Conservation (phyloP, 495 filamentous ascomycete genomes). For the Diplogelasinospora grovesii region DNA sequence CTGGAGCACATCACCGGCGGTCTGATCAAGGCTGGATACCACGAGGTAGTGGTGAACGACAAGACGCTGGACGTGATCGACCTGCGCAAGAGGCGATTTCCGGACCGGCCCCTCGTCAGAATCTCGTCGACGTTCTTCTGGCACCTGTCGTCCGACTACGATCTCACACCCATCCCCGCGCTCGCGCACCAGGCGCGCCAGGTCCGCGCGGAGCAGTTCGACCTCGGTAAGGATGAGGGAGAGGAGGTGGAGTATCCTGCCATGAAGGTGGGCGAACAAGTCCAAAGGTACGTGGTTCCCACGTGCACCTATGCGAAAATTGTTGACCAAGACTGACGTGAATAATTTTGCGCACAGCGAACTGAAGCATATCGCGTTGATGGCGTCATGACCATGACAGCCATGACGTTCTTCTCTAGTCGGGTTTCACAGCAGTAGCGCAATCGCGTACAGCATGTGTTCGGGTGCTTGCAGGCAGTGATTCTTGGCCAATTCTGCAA, state of each 20-base stretch:
- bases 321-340: too few relatives aligned
- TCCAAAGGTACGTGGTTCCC: conserved; percentile 32
- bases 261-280: conserved; percentile 44
- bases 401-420: too few relatives aligned
- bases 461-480: too few relatives aligned
- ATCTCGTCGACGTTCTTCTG: conserved; percentile 48
- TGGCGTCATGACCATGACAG: too few relatives aligned
- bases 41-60: conserved; percentile 48
- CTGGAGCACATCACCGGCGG: conserved; percentile 47
- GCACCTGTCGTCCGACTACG: conserved; percentile 42
- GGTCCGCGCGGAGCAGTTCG: conserved; percentile 34
- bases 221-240: conserved; percentile 40
- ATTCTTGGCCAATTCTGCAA: too few relatives aligned
- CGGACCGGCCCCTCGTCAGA: conserved; percentile 38
- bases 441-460: too few relatives aligned
- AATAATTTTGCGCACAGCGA: conserved; percentile 16
- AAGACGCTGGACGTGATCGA: conserved; percentile 32
- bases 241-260: conserved; percentile 34
- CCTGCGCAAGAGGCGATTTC: conserved; percentile 23
- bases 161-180: conserved; percentile 35
- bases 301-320: not conserved
- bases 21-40: conserved; percentile 46
- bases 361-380: conserved; percentile 38
- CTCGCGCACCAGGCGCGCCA: conserved; percentile 29
- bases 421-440: too few relatives aligned